Percentiles rank a stretch among this genome's conserved stretches.
Evolutionary conservation across 1,139 yeast species (phyloP).

Genomic region (Lodderomyces orthopsilosis): DNA sequence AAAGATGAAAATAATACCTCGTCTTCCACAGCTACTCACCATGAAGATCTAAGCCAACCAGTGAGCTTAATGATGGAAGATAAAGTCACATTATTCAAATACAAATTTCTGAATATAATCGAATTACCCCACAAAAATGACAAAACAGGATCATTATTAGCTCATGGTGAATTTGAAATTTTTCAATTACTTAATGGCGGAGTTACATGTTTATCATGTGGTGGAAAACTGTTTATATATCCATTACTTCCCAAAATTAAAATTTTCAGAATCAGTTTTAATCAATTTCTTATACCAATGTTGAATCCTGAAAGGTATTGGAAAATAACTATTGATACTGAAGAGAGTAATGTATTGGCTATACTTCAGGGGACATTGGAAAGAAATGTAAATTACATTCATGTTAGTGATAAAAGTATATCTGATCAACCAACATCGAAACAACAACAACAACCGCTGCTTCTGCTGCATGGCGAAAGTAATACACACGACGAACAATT

Average conservation of each 20-base stretch:
- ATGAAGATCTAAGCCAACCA: not conserved
- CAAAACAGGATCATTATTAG: slow-evolving; percentile 46
- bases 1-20: not conserved
- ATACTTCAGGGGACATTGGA: slow-evolving; percentile 39
- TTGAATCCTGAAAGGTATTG: slow-evolving; percentile 73
- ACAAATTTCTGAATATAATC: slow-evolving; percentile 36
- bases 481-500: not conserved
- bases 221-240: slow-evolving; percentile 51
- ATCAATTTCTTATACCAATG: slow-evolving; percentile 62
- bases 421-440: not conserved
- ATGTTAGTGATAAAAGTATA: slow-evolving; percentile 21
- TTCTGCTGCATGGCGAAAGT: not conserved
- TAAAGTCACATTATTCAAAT: slow-evolving; percentile 38
- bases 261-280: slow-evolving; percentile 49
- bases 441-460: not conserved
- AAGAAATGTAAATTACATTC: slow-evolving; percentile 45
- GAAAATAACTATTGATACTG: slow-evolving; percentile 52
- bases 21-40: not conserved
- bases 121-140: slow-evolving; percentile 36
- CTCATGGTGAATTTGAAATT: slow-evolving; percentile 63
- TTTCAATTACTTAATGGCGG: slow-evolving; percentile 63
- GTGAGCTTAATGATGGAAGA: slow-evolving; percentile 24
- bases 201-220: slow-evolving; percentile 59
- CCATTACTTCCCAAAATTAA: slow-evolving; percentile 64
- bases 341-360: slow-evolving; percentile 28